Base-by-base conservation (phyloP, 2,329 filamentous ascomycete species). In the Fusarium veterinarium region DNA sequence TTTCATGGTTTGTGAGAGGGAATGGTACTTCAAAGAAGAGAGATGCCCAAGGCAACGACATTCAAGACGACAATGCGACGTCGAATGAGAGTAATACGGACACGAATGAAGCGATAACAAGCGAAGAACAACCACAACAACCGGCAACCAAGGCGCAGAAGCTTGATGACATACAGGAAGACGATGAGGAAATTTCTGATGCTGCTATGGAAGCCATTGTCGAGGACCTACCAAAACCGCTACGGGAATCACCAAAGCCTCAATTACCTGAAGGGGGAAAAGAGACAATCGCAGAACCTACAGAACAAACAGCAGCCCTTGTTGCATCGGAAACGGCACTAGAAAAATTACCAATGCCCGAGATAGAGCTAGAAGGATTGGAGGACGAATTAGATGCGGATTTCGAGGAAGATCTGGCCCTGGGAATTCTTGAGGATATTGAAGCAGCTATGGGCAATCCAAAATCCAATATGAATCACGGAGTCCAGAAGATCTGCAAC, bases 1-100 rank as follows among this genome's bases (percentile, higher is more conserved):
- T 91, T 69, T 82, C 87, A 23, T 77, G 84, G 40, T 91, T 91
- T 64, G 79, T 88, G 12, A 80, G 81, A 40, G 80, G 81, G 0
- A 79, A 81, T n/a, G 79, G 78, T 3, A 72, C 73, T 6, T 63
- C 64, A 3, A 81, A 72, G 59, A 82, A 82, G 73, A 79, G 79
- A 42, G 77, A 79, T 37, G 59, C 45, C 6, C 66, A 60, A 10
- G 80, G 78, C 6, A 58, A 61, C 20, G 68, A 69, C 8, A 60
- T 75, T 28, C 62, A 58, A 17, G 49, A 67, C 17, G 19, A n/a
- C 13, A 31, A 67, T 62, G 38, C 60, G 33, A 40, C 51, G 6
- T 53, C 60, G 23, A 67, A n/a, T 19, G 31, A n/a, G 30, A 52
- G 58, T 1, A 60, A 63, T 11, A 28, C 14, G 19, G 35, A 59